Evolutionary conservation across 805 yeast genomes (phyloP).

Genomic region (Metschnikowia kunwiensis): DNA sequence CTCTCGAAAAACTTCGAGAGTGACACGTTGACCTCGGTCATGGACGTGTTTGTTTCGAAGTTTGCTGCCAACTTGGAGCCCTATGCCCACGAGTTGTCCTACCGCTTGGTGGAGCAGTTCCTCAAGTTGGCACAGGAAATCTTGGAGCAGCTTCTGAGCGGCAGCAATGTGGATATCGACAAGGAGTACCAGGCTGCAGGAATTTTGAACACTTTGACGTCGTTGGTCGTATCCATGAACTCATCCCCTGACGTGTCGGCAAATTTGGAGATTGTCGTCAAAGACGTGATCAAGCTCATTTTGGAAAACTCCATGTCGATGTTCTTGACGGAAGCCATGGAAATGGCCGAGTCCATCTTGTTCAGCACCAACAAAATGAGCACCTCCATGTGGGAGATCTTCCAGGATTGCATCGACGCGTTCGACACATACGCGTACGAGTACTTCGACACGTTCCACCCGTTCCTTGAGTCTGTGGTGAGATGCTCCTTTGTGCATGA

Average conservation of each 20-base stretch:
- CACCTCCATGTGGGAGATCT: conserved; percentile 53
- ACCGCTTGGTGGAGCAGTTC: conserved; percentile 69
- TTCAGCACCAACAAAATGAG: conserved; percentile 54
- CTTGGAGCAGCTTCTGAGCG: conserved; percentile 23
- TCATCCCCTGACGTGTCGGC: conserved; percentile 37
- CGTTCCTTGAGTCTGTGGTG: conserved; percentile 56
- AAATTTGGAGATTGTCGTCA: conserved; percentile 32
- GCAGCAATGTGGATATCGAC: conserved; percentile 23
- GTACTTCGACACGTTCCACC: conserved; percentile 52
- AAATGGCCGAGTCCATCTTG: conserved; percentile 49
- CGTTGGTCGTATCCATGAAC: conserved; percentile 43
- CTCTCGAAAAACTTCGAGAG: conserved; percentile 44
- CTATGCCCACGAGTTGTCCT: conserved; percentile 44
- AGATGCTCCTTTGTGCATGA: conserved; percentile 45
- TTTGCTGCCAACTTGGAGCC: conserved; percentile 53
- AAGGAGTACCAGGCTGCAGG: conserved; percentile 46
- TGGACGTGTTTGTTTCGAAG: conserved; percentile 45
- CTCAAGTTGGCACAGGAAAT: conserved; percentile 62
- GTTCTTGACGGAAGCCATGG: conserved; percentile 38
- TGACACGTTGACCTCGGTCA: conserved; percentile 42
- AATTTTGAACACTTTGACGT: conserved; percentile 39
- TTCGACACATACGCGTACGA: conserved; percentile 60
- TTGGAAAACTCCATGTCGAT: conserved; percentile 39
- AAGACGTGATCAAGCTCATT: conserved; percentile 32
- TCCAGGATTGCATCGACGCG: conserved; percentile 46